phyloP scores from a whole-genome alignment of 345 rosid genomes.

The Gossypium herbaceum region DNA sequence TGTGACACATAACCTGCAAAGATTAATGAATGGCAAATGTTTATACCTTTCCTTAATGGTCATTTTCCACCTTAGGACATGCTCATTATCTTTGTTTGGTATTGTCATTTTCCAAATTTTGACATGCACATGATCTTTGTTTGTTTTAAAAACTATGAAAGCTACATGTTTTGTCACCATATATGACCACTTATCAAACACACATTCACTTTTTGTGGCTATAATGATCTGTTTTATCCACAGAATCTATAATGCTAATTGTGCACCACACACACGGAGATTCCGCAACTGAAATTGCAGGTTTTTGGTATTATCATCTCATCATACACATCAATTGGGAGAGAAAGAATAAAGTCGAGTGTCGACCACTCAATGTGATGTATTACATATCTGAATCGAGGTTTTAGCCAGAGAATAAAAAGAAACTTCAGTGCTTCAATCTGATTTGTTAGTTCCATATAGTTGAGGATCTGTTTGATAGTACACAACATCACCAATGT shows the following conservation, averaged over 20 bases:
- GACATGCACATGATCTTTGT: neutral
- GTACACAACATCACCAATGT: constrained; percentile 66
- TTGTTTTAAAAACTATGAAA: neutral
- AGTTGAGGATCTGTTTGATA: constrained; percentile 55
- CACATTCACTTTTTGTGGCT: neutral
- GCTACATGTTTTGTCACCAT: neutral
- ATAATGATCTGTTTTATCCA: neutral
- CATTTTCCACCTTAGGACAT: neutral
- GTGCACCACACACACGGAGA: neutral
- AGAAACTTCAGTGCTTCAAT: constrained; percentile 18
- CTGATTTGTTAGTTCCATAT: constrained; percentile 24
- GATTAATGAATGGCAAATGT: neutral
- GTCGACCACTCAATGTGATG: too few species aligned
- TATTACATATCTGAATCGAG: neutral
- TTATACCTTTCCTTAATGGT: neutral
- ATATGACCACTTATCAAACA: neutral
- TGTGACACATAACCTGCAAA: neutral
- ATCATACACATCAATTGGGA: neutral
- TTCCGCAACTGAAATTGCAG: neutral
- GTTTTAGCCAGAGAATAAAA: neutral
- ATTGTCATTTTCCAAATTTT: too few species aligned
- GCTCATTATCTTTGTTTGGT: too few species aligned
- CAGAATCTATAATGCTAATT: neutral
- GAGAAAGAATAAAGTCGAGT: neutral
- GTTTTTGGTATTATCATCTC: neutral